Evolutionary conservation across 106 monocot species (phyloP), one percentile per base, ranked within the genome.

Genomic region (Xerophyta viscosa): DNA sequence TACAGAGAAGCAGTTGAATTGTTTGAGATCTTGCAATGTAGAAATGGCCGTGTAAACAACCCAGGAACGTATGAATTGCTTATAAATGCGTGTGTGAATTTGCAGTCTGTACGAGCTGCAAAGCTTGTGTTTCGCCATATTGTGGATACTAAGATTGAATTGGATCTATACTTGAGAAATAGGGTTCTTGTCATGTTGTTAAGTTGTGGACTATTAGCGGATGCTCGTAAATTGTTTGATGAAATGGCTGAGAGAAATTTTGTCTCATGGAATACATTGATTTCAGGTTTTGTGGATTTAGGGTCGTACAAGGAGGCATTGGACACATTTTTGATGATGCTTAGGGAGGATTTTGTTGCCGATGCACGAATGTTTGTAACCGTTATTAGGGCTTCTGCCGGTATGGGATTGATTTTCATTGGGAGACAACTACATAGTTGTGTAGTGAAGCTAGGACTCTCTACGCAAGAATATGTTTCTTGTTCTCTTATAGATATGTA

Each of bases 401-500:
- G 85, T 0, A 33, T 75, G 23, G 72, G 72, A 14, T 26, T 23
- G 1, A 66, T 37, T 13, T 56, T 18, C 37, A 20, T 48, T 24
- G 89, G 89, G 28, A 27, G 26, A 14, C 85, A 98, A 46, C 57
- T 96, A 33, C 96, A 96, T 41, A 39, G 72, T 14, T 41, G 68
- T 48, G 54, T 60, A 23, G 3, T 45, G 49, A 86, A 77, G 50
- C 26, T 64, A 58, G 69, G 77, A 0, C 20, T 70, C 4, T 56
- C 41, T 41, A 52, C 58, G 22, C 76, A 72, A 24, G 33, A 19
- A 24, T 86, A 65, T 52, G 20, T 79, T 8, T 71, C 72, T 12
- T 79, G 79, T 63, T 68, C 84, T 31, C 57, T 85, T 20, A 62
- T 85, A 15, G 71, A 85, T 25, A 79, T 96, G 89, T 98, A 98